These are phyloP conservation scores for Aspergillus brasiliensis DNA, from an alignment of 2,329 filamentous ascomycete species.

Conservation along the genomic window DNA sequence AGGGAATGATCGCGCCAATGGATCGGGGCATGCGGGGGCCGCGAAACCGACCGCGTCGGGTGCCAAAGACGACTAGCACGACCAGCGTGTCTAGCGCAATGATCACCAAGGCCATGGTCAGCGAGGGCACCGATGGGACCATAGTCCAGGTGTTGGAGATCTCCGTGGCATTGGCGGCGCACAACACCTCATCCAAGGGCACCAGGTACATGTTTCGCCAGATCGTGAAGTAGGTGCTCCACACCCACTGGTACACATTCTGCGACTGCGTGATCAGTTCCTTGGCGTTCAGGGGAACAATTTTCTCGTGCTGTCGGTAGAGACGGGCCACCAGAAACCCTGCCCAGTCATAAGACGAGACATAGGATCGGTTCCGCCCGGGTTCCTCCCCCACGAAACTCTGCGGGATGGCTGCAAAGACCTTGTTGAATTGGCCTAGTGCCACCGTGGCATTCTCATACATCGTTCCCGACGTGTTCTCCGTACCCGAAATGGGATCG, in stretches of 20 bases:
- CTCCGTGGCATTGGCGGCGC: slow-evolving; percentile 29
- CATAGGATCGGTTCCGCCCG: slow-evolving; percentile 25
- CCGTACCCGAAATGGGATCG: slow-evolving; percentile 19
- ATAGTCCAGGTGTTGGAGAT: slow-evolving; percentile 35
- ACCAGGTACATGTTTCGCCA: slow-evolving; percentile 37
- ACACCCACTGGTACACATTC: slow-evolving; percentile 38
- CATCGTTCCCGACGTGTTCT: slow-evolving; percentile 29
- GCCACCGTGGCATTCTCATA: slow-evolving; percentile 37
- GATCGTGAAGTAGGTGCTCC: slow-evolving; percentile 39
- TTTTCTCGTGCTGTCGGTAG: slow-evolving; percentile 30
- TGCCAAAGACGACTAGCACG: slow-evolving; percentile 36
- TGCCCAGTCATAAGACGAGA: slow-evolving; percentile 39
- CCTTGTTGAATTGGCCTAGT: slow-evolving; percentile 39
- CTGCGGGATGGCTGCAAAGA: slow-evolving; percentile 38
- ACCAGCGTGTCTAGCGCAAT: slow-evolving; percentile 36
- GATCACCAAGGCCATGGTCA: slow-evolving; percentile 31
- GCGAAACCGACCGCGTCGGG: slow-evolving; percentile 35
- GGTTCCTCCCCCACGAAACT: slow-evolving; percentile 32
- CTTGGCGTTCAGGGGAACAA: slow-evolving; percentile 27
- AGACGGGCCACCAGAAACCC: slow-evolving; percentile 37
- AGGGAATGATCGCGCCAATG: slow-evolving; percentile 36
- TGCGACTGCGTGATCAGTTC: slow-evolving; percentile 29
- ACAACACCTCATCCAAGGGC: slow-evolving; percentile 20
- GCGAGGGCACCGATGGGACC: slow-evolving; percentile 32
- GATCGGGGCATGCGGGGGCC: slow-evolving; percentile 38